Conservation (phyloP, 192 early-diverging fungal species). For the Rhizophagus prolifer region DNA sequence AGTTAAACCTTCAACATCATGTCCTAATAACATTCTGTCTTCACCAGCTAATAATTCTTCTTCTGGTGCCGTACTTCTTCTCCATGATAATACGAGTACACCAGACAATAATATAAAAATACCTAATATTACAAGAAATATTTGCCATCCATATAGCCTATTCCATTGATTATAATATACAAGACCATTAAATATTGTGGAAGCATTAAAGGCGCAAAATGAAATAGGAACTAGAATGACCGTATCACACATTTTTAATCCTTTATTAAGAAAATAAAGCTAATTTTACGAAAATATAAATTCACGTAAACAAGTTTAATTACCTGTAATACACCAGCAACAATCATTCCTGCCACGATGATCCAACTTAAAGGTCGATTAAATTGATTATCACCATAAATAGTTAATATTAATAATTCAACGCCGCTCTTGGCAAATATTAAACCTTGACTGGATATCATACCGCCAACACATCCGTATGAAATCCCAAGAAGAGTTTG, state of each 20-base stretch:
- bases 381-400: constrained; percentile 64
- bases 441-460: constrained; percentile 71
- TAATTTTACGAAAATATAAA: constrained; percentile 26
- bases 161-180: constrained; percentile 77
- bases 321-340: constrained; percentile 58
- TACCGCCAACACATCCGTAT: constrained; percentile 69
- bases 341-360: constrained; percentile 55
- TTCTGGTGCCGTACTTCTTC: constrained; percentile 29
- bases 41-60: constrained; percentile 18
- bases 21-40: constrained; percentile 2
- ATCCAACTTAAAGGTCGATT: constrained; percentile 67
- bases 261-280: constrained; percentile 76
- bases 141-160: constrained; percentile 56
- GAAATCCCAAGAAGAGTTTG: constrained; percentile 54
- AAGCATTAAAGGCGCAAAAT: constrained; percentile 73
- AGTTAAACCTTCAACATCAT: constrained; percentile 19
- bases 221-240: constrained; percentile 71
- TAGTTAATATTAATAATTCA: constrained; percentile 64
- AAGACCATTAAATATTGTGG: constrained; percentile 71
- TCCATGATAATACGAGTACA: constrained; percentile 66
- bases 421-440: constrained; percentile 78
- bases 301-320: background rate
- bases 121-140: constrained; percentile 66
- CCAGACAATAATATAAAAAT: constrained; percentile 62
- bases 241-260: constrained; percentile 71